phyloP scores from a whole-genome alignment of 306 rosid species.

The Vigna hirtella region DNA sequence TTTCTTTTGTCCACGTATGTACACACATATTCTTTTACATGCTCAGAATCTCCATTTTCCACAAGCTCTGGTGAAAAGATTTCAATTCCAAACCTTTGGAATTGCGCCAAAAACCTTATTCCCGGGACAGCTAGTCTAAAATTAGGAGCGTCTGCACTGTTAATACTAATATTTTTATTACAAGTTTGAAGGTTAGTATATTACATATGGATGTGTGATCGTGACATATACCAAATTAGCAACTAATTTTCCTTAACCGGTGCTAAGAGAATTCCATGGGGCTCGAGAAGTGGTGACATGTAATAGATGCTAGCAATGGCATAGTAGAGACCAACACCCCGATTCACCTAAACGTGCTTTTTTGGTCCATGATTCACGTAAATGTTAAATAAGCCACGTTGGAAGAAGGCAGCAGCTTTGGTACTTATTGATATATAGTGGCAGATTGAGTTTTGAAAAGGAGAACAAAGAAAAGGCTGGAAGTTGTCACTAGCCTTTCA shows the following conservation, averaged over 20 bases:
- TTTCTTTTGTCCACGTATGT: conserved; percentile 25
- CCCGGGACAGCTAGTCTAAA: conserved; percentile 45
- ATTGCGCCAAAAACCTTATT: conserved; percentile 37
- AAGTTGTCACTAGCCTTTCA: conserved; percentile 33
- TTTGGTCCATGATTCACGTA: conserved; percentile 17
- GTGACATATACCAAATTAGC: conserved; percentile 49
- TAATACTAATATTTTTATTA: neutral
- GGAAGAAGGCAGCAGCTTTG: conserved; percentile 44
- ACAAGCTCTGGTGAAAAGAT: conserved; percentile 14
- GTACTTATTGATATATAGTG: conserved; percentile 26
- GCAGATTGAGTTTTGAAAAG: conserved; percentile 40
- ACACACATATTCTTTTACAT: neutral
- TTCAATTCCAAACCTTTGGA: conserved; percentile 23
- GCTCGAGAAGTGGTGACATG: conserved; percentile 52
- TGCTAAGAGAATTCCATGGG: conserved; percentile 34
- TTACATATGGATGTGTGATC: neutral
- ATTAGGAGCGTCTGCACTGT: conserved; percentile 26
- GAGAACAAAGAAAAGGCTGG: conserved; percentile 30
- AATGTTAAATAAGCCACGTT: conserved; percentile 27
- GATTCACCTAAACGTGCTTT: neutral
- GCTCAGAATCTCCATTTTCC: conserved; percentile 25
- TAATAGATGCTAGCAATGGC: conserved; percentile 20
- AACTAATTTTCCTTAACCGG: conserved; percentile 26
- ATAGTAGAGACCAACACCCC: conserved; percentile 37
- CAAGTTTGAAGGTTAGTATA: neutral